A percentile compares a stretch with the other conserved stretches of the same genome.
These are phyloP conservation scores for Monosporozyma solicola DNA, from an alignment of 805 yeast genomes.

Conservation along the genomic window DNA sequence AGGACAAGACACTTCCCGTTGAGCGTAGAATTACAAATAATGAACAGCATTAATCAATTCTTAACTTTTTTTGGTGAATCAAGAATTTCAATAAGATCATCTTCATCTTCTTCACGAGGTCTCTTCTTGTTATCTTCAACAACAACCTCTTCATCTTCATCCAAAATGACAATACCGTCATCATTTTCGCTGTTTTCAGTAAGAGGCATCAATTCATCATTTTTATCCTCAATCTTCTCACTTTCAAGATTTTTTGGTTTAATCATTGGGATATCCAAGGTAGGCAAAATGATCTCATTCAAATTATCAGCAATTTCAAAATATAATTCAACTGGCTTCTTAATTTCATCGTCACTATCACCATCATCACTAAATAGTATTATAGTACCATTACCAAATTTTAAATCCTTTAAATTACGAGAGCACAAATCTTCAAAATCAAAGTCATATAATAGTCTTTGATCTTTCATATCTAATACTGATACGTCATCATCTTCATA, in stretches of 20 bases:
- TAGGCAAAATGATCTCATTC: constrained; percentile 24
- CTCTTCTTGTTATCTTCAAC: neutral
- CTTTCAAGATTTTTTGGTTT: neutral
- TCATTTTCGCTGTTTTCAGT: neutral
- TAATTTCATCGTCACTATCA: constrained; percentile 34
- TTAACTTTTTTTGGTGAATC: neutral
- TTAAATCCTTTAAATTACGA: constrained; percentile 41
- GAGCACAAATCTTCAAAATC: constrained; percentile 78
- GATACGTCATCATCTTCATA: constrained; percentile 27
- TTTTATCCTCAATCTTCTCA: neutral
- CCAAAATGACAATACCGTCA: constrained; percentile 3
- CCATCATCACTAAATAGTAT: constrained; percentile 74
- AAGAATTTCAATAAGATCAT: constrained; percentile 2
- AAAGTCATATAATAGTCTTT: constrained; percentile 64
- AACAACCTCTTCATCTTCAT: constrained; percentile 5
- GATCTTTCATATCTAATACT: constrained; percentile 28
- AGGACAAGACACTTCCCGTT: neutral
- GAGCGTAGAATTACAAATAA: neutral
- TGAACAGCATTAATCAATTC: neutral
- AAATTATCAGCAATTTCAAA: constrained; percentile 24
- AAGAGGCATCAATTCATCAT: constrained; percentile 4
- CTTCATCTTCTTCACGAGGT: constrained; percentile 6
- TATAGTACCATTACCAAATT: constrained; percentile 51
- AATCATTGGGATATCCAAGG: constrained; percentile 4
- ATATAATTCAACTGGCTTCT: constrained; percentile 56